Evolutionary conservation across 331 rosid species (phyloP).

Genomic region (Quercus tomentella): DNA sequence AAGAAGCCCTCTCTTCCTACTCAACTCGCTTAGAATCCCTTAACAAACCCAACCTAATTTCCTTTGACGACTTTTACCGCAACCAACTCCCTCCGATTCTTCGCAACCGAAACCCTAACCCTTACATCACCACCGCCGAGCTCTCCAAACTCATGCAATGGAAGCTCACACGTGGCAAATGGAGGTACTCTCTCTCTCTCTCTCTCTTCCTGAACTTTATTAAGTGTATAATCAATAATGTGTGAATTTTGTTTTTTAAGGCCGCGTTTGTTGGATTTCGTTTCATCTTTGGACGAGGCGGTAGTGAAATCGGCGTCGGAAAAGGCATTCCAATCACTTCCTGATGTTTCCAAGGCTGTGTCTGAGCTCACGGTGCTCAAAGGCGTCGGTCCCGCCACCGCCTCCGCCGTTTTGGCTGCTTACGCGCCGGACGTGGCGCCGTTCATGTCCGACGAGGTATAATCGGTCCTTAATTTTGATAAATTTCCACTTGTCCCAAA

Average conservation of each 20-base stretch:
- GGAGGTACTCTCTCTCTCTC: conserved; percentile 41
- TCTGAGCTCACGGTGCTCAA: conserved; percentile 69
- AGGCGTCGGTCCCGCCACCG: conserved; percentile 92
- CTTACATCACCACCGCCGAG: conserved; percentile 58
- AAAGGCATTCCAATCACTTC: conserved; percentile 66
- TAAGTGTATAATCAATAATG: neutral
- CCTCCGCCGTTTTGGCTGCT: conserved; percentile 81
- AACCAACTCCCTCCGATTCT: conserved; percentile 60
- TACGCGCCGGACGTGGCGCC: conserved; percentile 71
- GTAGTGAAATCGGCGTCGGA: conserved; percentile 52
- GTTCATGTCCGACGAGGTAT: conserved; percentile 92
- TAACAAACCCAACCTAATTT: conserved; percentile 50
- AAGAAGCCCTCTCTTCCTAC: conserved; percentile 53
- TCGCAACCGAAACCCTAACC: conserved; percentile 79
- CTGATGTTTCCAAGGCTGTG: conserved; percentile 67
- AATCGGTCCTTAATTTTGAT: neutral
- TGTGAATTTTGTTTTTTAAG: conserved; percentile 25
- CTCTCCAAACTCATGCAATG: conserved; percentile 85
- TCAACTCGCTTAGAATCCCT: conserved; percentile 42
- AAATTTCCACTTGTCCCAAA: neutral
- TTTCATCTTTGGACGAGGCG: conserved; percentile 59
- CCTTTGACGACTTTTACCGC: conserved; percentile 64
- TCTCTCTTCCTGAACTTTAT: neutral
- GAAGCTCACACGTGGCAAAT: conserved; percentile 92
- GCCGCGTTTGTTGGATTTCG: conserved; percentile 85